Conservation (phyloP, 148 eudicot genomes). For the Suaeda aralocaspica region DNA sequence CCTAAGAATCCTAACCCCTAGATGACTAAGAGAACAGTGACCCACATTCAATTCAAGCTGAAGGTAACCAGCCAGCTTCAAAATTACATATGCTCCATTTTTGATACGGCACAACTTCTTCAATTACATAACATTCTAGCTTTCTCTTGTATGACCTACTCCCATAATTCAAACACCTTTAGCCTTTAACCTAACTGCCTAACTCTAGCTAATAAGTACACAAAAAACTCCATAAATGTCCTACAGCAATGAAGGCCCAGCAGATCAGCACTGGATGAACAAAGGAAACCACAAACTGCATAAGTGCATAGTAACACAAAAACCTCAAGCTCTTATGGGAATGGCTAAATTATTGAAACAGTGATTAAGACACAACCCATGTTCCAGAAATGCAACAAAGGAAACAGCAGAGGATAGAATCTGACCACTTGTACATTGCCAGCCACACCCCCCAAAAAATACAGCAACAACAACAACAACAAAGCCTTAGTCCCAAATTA, state of each 20-base stretch:
- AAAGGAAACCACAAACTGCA: neutral
- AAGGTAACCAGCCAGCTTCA: neutral
- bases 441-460: neutral
- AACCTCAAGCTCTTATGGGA: no score
- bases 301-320: neutral
- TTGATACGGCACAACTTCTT: neutral
- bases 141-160: neutral
- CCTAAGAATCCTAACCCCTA: no score
- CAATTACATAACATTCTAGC: neutral
- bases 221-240: neutral
- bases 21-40: no score
- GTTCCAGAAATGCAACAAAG: no score
- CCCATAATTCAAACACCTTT: neutral
- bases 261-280: neutral
- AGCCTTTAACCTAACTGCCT: neutral
- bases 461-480: neutral
- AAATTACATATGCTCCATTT: neutral
- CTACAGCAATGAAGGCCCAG: neutral
- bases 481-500: neutral
- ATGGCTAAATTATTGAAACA: no score
- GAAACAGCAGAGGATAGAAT: no score
- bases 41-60: neutral
- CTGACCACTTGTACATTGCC: no score
- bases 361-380: no score
- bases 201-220: neutral